Conservation (phyloP, 139 green algal genomes). For the Chlorella sp. region DNA sequence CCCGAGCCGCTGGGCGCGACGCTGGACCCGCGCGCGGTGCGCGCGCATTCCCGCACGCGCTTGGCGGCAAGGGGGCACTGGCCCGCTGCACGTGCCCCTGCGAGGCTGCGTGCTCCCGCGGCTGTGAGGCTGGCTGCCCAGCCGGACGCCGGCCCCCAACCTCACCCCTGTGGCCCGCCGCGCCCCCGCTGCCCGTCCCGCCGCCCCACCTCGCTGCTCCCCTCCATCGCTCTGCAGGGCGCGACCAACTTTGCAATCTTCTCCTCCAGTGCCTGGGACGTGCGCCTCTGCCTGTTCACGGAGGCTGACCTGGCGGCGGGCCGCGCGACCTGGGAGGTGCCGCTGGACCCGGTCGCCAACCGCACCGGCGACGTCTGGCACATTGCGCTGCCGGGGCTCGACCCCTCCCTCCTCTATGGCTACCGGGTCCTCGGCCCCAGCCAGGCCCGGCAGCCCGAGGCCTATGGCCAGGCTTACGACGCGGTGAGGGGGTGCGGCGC, state of each 20-base stretch:
- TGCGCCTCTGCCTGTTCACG: conserved; percentile 87
- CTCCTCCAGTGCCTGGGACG: conserved; percentile 52
- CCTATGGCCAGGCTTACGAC: conserved; percentile 21
- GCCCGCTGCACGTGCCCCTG: too few relatives aligned
- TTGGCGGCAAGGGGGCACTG: too few relatives aligned
- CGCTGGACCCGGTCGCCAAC: conserved; percentile 75
- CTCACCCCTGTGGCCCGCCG: too few relatives aligned
- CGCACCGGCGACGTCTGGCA: conserved; percentile 87
- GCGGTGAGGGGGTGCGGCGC: not conserved
- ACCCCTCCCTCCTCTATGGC: conserved; percentile 73
- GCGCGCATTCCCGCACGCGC: too few relatives aligned
- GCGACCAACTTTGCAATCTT: conserved; percentile 88
- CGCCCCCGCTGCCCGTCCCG: too few relatives aligned
- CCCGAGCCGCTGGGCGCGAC: conserved; percentile 48
- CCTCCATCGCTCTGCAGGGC: conserved; percentile 48
- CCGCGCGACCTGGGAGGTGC: conserved; percentile 64
- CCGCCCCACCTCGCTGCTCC: not conserved
- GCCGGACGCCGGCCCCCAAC: too few relatives aligned
- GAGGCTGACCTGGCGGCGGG: conserved; percentile 73
- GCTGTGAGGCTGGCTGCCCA: too few relatives aligned
- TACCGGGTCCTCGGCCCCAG: conserved; percentile 42
- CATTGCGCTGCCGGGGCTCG: conserved; percentile 69
- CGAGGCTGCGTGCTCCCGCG: too few relatives aligned
- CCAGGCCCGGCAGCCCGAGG: conserved; percentile 26
- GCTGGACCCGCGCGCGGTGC: conserved; percentile 34